These are phyloP conservation scores for Ceriops zippeliana DNA, from an alignment of 345 rosid genomes.

Conservation along the genomic window DNA sequence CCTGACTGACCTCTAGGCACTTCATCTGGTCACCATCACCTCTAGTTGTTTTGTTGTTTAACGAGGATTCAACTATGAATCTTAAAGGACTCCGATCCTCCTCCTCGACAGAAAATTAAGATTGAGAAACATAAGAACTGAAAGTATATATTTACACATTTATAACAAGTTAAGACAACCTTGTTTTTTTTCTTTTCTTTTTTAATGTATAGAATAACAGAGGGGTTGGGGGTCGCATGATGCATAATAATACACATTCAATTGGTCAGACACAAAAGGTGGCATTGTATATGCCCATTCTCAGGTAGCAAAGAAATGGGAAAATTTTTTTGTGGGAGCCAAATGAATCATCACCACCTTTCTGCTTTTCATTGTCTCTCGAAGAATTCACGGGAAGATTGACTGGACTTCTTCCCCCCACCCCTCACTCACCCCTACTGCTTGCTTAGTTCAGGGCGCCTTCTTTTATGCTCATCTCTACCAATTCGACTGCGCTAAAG, in stretches of 20 bases:
- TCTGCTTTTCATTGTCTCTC: constrained; percentile 7
- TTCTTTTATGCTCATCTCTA: constrained; percentile 81
- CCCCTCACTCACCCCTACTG: constrained; percentile 9
- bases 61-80: background rate
- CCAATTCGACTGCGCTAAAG: constrained; percentile 55
- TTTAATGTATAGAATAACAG: constrained; percentile 35
- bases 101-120: too few species aligned
- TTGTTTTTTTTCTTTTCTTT: constrained; percentile 5
- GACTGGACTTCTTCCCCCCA: background rate
- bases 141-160: constrained; percentile 40
- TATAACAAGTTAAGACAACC: constrained; percentile 30
- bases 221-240: constrained; percentile 19
- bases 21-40: constrained; percentile 27
- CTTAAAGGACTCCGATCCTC: background rate
- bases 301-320: constrained; percentile 26
- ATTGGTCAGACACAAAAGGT: constrained; percentile 31
- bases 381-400: constrained; percentile 33
- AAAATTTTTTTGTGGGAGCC: constrained; percentile 22
- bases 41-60: background rate
- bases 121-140: background rate
- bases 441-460: constrained; percentile 55
- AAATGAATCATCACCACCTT: constrained; percentile 22
- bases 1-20: background rate
- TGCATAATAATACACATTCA: constrained; percentile 34
- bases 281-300: constrained; percentile 10